Evolutionary conservation across 208 protist genomes (phyloP).

Genomic region (Crithidia sp.): DNA sequence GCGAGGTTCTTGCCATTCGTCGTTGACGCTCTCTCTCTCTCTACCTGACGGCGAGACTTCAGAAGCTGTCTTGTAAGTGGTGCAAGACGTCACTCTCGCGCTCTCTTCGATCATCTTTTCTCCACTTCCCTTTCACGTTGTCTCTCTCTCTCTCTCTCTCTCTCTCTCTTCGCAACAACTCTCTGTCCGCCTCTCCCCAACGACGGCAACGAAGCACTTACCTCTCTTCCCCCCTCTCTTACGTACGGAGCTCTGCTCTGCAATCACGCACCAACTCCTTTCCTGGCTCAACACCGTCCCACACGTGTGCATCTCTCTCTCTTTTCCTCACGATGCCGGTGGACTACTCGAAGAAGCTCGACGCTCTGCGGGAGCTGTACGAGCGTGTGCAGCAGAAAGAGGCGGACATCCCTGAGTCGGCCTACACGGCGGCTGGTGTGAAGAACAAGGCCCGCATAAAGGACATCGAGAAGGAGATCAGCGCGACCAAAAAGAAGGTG

Average conservation of each 20-base stretch:
- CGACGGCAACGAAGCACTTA: too few species aligned
- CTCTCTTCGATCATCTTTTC: too few species aligned
- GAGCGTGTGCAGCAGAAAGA: constrained; percentile 72
- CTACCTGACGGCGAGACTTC: too few species aligned
- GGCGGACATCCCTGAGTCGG: constrained; percentile 35
- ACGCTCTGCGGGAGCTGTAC: constrained; percentile 69
- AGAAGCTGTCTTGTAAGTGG: too few species aligned
- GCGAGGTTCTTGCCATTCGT: too few species aligned
- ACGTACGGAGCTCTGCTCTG: too few species aligned
- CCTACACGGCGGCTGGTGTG: constrained; percentile 65
- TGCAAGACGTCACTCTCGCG: too few species aligned
- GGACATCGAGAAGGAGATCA: constrained; percentile 92
- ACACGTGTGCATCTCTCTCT: background rate
- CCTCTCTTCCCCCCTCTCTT: background rate
- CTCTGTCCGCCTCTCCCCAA: too few species aligned
- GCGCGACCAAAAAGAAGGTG: constrained; percentile 68
- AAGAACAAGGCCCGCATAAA: constrained; percentile 87
- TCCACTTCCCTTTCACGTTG: too few species aligned
- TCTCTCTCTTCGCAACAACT: background rate
- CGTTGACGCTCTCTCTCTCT: too few species aligned
- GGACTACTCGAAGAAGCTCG: constrained; percentile 41
- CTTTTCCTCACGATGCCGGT: constrained; percentile 24
- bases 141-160: constrained; percentile 6
- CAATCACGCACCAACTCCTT: too few species aligned
- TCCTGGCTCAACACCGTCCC: background rate